Conservation (phyloP, 345 rosid genomes). For the Citrus cavaleriei region DNA sequence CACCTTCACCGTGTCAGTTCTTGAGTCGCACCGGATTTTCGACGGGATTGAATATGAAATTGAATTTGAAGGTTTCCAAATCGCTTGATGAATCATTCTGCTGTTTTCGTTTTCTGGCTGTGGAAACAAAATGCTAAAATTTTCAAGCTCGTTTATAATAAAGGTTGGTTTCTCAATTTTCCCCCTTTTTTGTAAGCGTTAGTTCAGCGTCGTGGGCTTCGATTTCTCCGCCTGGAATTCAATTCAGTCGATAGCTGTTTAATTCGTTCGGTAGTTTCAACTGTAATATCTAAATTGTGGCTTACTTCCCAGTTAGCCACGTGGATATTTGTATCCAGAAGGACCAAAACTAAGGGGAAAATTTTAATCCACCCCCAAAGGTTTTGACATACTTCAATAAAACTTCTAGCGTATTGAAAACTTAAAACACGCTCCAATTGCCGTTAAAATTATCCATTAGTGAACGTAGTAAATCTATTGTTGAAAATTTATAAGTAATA, state of each 20-base stretch:
- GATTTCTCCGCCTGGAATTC: constrained; percentile 11
- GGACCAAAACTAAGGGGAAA: background rate
- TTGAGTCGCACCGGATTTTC: constrained; percentile 44
- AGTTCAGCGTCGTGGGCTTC: background rate
- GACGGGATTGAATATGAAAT: constrained; percentile 39
- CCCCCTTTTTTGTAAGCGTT: no score
- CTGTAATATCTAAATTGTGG: background rate
- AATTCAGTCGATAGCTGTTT: background rate
- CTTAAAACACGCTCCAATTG: no score
- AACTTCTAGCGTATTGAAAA: no score
- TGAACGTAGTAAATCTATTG: no score
- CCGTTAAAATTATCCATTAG: no score
- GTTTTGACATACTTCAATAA: background rate
- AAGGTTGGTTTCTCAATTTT: background rate
- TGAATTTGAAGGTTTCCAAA: constrained; percentile 49
- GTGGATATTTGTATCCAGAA: background rate
- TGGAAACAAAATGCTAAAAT: background rate
- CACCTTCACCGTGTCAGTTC: background rate
- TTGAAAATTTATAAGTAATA: no score
- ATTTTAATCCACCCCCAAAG: background rate
- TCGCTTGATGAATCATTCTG: constrained; percentile 33
- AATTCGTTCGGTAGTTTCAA: background rate
- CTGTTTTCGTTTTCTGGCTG: background rate
- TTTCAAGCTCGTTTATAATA: background rate
- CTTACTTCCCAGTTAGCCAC: background rate